Evolutionary conservation across 129 eudicot genomes (phyloP), one percentile per base, ranked within the genome.

Genomic region (Ambrosia artemisiifolia): DNA sequence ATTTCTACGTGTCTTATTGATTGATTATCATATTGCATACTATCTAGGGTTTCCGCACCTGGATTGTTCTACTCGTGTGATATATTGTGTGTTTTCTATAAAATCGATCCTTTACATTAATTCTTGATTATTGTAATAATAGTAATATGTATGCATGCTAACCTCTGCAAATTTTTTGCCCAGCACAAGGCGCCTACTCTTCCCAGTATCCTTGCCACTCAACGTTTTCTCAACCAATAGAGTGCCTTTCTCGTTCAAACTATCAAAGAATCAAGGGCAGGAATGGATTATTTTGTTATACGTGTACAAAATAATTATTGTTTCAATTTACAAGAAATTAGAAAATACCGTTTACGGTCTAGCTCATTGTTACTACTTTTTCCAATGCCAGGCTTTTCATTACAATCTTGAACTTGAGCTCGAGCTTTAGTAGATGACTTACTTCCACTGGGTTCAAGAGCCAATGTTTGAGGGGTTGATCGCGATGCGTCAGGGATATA

Each of bases 121-220:
- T 4, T 40, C 7, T 44, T 44, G 18, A 30, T 5, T 3, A 4
- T 43, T 46, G 42, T 28, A n/a, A 8, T 28, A 46, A 6, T 30
- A 56, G n/a, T 56, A 24, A 5, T 20, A 4, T 33, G 20, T 8
- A 74, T 50, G 7, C 30, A 50, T 11, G 65, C 87, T 82, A 72
- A 93, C 96, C 96, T 94, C 98, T 19, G 96, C 96, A 70, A 85
- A 86, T 68, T 81, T 87, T 57, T 94, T 94, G 4, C 96, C 97
- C 30, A 94, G 74, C 14, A 90, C 92, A 16, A 93, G 34, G 17
- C 98, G 93, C 47, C 93, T 92, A 20, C 79, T 84, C 84, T 82
- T 77, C 48, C 93, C 88, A 17, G 87, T 84, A 63, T 94, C 98
- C 33, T 91, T 90, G 33, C 87, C 86, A 53, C 86, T 94, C 43